Base-by-base conservation (phyloP, 2,329 filamentous ascomycete species). In the Pseudogymnoascus sp. region DNA sequence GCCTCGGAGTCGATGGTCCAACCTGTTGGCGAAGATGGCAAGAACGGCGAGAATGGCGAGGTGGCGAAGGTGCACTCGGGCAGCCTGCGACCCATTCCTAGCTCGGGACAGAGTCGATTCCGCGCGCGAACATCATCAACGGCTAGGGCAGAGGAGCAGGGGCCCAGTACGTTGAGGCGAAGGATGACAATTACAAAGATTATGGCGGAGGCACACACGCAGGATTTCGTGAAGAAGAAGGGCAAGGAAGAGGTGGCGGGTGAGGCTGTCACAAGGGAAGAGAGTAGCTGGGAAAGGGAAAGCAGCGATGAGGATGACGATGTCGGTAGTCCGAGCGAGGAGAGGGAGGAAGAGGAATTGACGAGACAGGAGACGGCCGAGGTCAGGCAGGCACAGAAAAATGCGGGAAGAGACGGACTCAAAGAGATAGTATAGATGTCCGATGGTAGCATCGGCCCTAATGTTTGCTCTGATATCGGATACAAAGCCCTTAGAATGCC, bases 141-240 rank as follows among this genome's bases (percentile, higher is more conserved):
- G 24, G 44, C 35, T 2, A 61, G 38, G 10, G 37, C 62, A 31
- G 35, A 59, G 19, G 61, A 63, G 44, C 59, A 26, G 11, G 59
- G 63, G 10, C 59, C 33, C 4, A 14, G 14, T 8, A 61, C 4
- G 29, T 63, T 29, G 53, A 64, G 13, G 62, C 71, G 62, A 70
- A 68, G 16, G 47, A 24, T 74, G n/a, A 77, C 82, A 1, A 80
- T 87, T 11, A 85, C 83, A 4, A 85, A 81, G 13, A 86, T 92
- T n/a, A 81, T 97, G 68, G 89, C 91, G 3, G 83, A 87, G 65
- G 93, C 93, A 5, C 95, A 97, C 74, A 88, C 85, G 65, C 89
- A 96, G 74, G 93, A 97, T 76, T 97, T 97, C 73, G 90, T 96
- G 76, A 89, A 95, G 78, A 89, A 85, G 73, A 82, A 56, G 50